Conservation (phyloP, 257 asterid genomes). For the Mitragyna speciosa region DNA sequence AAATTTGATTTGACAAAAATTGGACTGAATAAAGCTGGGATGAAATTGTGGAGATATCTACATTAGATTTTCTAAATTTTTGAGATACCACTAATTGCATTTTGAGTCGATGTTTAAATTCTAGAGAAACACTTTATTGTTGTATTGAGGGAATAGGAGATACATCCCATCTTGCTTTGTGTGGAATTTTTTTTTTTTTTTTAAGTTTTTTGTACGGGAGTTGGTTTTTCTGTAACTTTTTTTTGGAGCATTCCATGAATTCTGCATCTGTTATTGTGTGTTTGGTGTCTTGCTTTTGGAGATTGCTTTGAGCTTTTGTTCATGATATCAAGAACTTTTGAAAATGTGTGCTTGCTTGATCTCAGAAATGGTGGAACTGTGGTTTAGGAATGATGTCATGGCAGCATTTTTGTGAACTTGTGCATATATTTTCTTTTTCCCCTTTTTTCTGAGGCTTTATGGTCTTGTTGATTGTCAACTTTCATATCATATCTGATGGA, state of each 20-base stretch:
- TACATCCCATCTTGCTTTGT: neutral
- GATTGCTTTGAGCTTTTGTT: neutral
- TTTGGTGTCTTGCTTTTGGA: neutral
- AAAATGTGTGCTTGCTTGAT: neutral
- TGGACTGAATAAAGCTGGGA: too few relatives aligned
- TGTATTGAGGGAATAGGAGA: neutral
- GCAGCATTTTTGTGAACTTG: neutral
- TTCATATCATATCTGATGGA: slow-evolving; percentile 19
- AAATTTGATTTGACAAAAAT: too few relatives aligned
- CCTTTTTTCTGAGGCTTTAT: neutral
- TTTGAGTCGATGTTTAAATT: too few relatives aligned
- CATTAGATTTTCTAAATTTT: too few relatives aligned
- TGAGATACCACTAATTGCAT: neutral
- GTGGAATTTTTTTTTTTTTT: too few relatives aligned
- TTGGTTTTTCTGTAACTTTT: neutral
- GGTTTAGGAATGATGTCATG: too few relatives aligned
- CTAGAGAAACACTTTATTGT: neutral
- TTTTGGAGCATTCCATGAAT: neutral
- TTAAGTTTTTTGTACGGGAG: neutral
- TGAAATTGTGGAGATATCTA: neutral
- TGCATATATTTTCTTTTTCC: neutral
- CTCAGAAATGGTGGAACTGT: neutral
- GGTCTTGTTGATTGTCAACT: neutral
- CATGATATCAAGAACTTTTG: neutral
- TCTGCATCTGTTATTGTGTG: neutral